A percentile compares a stretch with the other conserved stretches of the same genome.
Evolutionary conservation across 2,329 filamentous ascomycete species (phyloP).

Genomic region (Xylaria sp.): DNA sequence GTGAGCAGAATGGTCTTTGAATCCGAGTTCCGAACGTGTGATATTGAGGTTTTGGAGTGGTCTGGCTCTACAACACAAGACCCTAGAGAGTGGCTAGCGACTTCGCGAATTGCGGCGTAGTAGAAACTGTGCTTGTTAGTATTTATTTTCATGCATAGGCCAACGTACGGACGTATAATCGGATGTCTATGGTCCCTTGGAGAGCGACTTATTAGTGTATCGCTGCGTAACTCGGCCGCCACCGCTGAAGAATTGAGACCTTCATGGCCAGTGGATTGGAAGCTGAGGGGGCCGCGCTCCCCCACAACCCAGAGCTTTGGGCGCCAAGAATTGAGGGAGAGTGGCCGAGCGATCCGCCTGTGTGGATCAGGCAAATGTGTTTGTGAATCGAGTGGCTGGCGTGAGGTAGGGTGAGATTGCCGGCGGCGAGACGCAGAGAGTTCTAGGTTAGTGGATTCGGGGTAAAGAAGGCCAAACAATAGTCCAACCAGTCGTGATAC

Average conservation of each 20-base stretch:
- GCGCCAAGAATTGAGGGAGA: conserved; percentile 16
- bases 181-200: not conserved
- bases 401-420: conserved; percentile 11
- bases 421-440: conserved; percentile 20
- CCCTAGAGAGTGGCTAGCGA: not conserved
- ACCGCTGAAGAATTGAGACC: not conserved
- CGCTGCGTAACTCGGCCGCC: not conserved
- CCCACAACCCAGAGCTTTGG: conserved; percentile 11
- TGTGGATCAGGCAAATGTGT: conserved; percentile 28
- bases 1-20: not conserved
- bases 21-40: not conserved
- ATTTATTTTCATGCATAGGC: not conserved
- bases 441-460: not conserved
- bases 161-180: conserved; percentile 8
- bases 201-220: not conserved
- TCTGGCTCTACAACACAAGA: not conserved
- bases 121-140: not conserved
- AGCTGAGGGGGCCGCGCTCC: conserved; percentile 2
- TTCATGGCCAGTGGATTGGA: not conserved
- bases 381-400: conserved; percentile 24
- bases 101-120: not conserved
- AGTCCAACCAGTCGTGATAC: conserved; percentile 22
- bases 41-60: not conserved
- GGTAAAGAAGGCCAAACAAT: conserved; percentile 5
- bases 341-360: conserved; percentile 27